These are phyloP conservation scores for Tetratostichococcus sp. DNA, from an alignment of 139 green algal species.

Conservation along the genomic window DNA sequence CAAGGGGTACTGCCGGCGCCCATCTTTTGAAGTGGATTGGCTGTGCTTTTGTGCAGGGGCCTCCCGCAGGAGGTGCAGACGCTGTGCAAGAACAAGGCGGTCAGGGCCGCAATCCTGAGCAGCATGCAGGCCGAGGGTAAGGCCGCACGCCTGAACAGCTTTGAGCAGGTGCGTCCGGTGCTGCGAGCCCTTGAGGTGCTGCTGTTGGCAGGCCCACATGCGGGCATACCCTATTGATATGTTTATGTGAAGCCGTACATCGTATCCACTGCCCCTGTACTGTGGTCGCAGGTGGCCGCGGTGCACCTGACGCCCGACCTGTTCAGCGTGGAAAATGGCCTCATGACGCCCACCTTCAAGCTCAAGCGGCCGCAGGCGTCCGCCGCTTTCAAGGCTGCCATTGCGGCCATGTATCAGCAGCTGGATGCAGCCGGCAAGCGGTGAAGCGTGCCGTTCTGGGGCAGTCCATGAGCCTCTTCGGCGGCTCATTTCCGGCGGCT, in stretches of 20 bases:
- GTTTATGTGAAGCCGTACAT: background rate
- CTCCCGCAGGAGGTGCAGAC: constrained; percentile 33
- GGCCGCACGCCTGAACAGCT: constrained; percentile 75
- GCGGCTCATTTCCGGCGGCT: too few relatives aligned
- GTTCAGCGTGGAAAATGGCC: constrained; percentile 88
- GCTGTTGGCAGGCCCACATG: too few relatives aligned
- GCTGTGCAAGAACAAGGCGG: constrained; percentile 56
- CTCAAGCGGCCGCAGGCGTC: constrained; percentile 72
- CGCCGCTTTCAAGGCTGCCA: constrained; percentile 36
- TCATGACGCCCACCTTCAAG: constrained; percentile 89
- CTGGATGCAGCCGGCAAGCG: background rate
- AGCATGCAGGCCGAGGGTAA: constrained; percentile 78
- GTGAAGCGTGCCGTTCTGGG: too few relatives aligned
- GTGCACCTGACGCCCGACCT: constrained; percentile 71
- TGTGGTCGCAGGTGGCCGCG: constrained; percentile 49
- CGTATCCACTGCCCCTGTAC: too few relatives aligned
- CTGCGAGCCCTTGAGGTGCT: too few relatives aligned
- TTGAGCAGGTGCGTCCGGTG: constrained; percentile 61
- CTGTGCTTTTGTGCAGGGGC: background rate
- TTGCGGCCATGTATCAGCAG: constrained; percentile 51
- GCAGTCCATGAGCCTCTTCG: too few relatives aligned
- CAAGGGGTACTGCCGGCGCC: too few relatives aligned
- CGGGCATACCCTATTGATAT: too few relatives aligned
- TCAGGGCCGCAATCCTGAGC: constrained; percentile 57
- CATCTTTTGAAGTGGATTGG: too few relatives aligned